Evolutionary conservation across 2,329 filamentous ascomycete species (phyloP).

Genomic region (Talaromyces sp.): DNA sequence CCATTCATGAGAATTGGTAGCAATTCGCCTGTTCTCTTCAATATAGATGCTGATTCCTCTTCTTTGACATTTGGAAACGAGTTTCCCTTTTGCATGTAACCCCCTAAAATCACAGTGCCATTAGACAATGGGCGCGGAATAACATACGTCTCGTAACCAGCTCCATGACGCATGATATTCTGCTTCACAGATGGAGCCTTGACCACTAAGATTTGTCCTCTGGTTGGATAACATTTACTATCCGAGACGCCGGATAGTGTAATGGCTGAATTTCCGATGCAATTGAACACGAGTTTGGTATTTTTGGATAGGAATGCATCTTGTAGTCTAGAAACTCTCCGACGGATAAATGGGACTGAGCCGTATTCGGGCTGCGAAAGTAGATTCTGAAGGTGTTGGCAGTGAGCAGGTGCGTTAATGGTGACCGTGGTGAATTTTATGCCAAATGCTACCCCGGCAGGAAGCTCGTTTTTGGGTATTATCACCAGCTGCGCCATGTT

Average conservation of each 20-base stretch:
- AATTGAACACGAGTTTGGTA: conserved; percentile 22
- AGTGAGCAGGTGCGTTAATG: conserved; percentile 43
- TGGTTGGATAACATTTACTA: conserved; percentile 40
- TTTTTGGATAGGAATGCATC: conserved; percentile 9
- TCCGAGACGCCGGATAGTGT: conserved; percentile 38
- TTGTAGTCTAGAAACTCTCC: neutral
- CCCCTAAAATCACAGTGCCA: conserved; percentile 58
- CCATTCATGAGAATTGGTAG: conserved; percentile 25
- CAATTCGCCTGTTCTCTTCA: conserved; percentile 44
- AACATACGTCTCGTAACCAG: conserved; percentile 62
- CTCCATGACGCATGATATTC: conserved; percentile 60
- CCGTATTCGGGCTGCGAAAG: conserved; percentile 39
- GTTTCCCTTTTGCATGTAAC: conserved; percentile 58
- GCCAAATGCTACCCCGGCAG: conserved; percentile 38
- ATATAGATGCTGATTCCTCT: conserved; percentile 40
- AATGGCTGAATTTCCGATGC: conserved; percentile 29
- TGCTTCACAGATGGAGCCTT: conserved; percentile 43
- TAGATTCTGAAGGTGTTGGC: conserved; percentile 42
- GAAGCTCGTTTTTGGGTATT: conserved; percentile 31
- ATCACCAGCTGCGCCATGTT: neutral
- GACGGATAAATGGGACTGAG: conserved; percentile 31
- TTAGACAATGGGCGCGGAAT: conserved; percentile 62
- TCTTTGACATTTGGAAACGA: conserved; percentile 49
- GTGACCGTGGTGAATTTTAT: conserved; percentile 41
- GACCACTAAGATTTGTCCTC: conserved; percentile 49